phyloP scores from a whole-genome alignment of 345 rosid species.

The Brassica cretica region DNA sequence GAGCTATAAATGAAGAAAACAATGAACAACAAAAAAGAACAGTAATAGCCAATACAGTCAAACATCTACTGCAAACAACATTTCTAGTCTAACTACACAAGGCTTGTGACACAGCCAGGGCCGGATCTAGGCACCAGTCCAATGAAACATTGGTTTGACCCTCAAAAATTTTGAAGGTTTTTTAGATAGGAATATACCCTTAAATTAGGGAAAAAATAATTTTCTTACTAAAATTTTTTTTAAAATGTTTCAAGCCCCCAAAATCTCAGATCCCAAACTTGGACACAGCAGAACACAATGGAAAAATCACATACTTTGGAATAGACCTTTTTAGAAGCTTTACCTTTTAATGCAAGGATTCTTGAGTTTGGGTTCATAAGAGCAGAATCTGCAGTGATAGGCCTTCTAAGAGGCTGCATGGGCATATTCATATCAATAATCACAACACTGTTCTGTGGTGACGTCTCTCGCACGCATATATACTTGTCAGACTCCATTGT shows the following conservation, averaged over 20 bases:
- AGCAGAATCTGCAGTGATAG: conserved; percentile 85
- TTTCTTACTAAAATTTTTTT: too few species aligned
- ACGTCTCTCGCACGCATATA: conserved; percentile 82
- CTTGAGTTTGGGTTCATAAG: conserved; percentile 82
- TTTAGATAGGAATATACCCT: too few species aligned
- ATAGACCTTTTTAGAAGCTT: background rate
- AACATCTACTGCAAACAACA: conserved; percentile 8
- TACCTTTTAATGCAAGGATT: conserved; percentile 86
- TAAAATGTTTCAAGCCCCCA: too few species aligned
- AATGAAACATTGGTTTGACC: too few species aligned
- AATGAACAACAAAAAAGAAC: conserved; percentile 3
- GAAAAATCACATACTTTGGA: background rate
- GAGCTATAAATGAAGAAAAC: conserved; percentile 52
- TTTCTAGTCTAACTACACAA: background rate
- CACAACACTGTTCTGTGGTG: conserved; percentile 84
- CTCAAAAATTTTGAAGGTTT: too few species aligned
- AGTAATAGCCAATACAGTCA: background rate
- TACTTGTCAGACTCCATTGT: conserved; percentile 91
- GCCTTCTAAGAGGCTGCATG: conserved; percentile 76
- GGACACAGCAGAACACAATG: too few species aligned
- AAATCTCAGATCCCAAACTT: too few species aligned
- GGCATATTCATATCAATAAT: conserved; percentile 86
- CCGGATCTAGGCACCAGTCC: too few species aligned
- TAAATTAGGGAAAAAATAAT: too few species aligned
- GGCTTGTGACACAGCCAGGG: too few species aligned